Base-by-base conservation (phyloP, 1,284 basidiomycete species). In the Farysia itapuensis region DNA sequence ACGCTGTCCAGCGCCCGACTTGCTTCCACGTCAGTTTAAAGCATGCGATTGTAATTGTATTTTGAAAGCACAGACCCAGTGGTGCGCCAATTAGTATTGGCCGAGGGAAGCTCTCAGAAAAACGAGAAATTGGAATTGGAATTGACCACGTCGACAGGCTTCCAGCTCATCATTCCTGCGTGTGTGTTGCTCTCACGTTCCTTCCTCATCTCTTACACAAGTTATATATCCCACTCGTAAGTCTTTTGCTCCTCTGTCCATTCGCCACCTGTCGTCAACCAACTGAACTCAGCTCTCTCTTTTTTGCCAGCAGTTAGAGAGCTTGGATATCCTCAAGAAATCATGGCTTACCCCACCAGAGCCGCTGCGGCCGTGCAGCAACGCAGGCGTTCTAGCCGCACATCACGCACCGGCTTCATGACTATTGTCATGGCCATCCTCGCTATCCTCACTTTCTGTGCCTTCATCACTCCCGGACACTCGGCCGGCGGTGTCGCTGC, bases 341-440 rank as follows among this genome's bases (percentile, higher is more conserved):
- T 35, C 15, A 52, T 60, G 49, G 46, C 52, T n/a, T 28, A 28
- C n/a, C 26, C 58, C 47, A 51, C 39, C 23, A 46, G 47, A 47
- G 46, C 51, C 54, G 48, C 46, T 38, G 43, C 47, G 47, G 34
- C 45, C 47, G 58, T 41, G 39, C 51, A 54, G 46, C 51, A 51
- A 49, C 51, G 58, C 25, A 39, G 42, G 47, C 56, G 56, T 52
- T 48, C 49, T 39, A 50, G 42, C 41, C 39, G 47, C 57, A 42
- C 39, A 16, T 53, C 53, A n/a, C 42, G 57, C 7, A 49, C 60
- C 25, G 53, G 61, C 32, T 44, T 68, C 34, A 47, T 67, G 52
- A 60, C 56, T 39, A 52, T 70, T 43, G 30, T 68, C 43, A 60
- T 70, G 53, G 66, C 67, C 30, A 45, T 70, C 43, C 23, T 70